Evolutionary conservation across 2,329 filamentous ascomycete genomes (phyloP).

Genomic region (Monosporascus sp.): DNA sequence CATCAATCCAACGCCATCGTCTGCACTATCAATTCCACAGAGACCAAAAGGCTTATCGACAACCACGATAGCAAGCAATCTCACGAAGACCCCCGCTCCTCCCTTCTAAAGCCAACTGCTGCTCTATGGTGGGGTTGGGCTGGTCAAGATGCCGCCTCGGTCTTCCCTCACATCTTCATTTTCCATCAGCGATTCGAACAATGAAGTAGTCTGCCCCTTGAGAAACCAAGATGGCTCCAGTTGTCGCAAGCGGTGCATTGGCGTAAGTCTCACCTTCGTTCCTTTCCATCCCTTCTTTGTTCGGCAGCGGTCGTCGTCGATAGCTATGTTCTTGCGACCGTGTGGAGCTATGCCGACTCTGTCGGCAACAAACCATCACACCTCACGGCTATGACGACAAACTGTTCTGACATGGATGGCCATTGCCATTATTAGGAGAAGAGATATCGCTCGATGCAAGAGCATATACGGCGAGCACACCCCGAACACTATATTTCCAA

Average conservation of each 20-base stretch:
- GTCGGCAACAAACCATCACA: neutral
- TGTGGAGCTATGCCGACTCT: conserved; percentile 4
- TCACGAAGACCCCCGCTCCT: conserved; percentile 24
- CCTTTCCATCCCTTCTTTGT: conserved; percentile 1
- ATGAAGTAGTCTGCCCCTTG: conserved; percentile 95
- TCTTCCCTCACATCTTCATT: conserved; percentile 84
- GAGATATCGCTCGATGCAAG: conserved; percentile 96
- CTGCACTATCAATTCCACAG: neutral
- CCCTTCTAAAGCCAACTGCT: conserved; percentile 30
- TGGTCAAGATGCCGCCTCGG: conserved; percentile 78
- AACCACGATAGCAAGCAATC: conserved; percentile 8
- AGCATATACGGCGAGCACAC: conserved; percentile 96
- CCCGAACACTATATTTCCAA: conserved; percentile 97
- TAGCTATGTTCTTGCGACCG: conserved; percentile 1
- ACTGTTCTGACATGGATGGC: conserved; percentile 16
- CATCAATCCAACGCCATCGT: conserved; percentile 7
- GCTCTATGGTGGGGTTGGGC: conserved; percentile 46
- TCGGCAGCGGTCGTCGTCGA: conserved; percentile 1
- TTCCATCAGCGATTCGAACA: conserved; percentile 84
- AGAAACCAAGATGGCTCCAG: conserved; percentile 93
- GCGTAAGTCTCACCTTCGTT: conserved; percentile 62
- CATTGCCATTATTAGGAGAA: conserved; percentile 62
- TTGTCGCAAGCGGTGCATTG: conserved; percentile 95
- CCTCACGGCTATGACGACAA: neutral
- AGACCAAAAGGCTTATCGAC: neutral